A percentile compares a stretch with the other conserved stretches of the same genome.
phyloP scores from a whole-genome alignment of 2,329 filamentous ascomycete species.

The Colletotrichum coccodes region DNA sequence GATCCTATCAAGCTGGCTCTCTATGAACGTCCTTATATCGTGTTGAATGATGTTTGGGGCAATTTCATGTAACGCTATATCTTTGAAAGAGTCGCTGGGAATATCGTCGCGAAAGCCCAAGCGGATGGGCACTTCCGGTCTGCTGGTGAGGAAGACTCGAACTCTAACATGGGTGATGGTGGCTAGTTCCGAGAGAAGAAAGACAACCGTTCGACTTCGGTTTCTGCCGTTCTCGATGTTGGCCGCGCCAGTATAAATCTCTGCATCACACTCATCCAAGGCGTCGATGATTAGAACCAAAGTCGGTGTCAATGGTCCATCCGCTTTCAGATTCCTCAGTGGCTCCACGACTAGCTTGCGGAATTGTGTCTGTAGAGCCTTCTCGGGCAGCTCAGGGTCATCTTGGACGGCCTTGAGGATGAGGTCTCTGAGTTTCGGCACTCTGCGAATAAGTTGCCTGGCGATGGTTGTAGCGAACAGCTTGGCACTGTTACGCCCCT shows the following conservation, averaged over 20 bases:
- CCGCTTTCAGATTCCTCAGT: neutral
- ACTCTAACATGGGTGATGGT: neutral
- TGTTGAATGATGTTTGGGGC: neutral
- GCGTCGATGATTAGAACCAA: neutral
- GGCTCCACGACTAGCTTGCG: neutral
- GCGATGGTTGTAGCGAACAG: neutral
- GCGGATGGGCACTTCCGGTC: neutral
- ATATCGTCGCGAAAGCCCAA: neutral
- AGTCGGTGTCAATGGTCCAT: neutral
- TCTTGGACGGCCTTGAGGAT: neutral
- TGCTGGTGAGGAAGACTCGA: neutral
- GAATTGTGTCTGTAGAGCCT: neutral
- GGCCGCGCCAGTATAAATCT: neutral
- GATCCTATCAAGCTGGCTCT: neutral
- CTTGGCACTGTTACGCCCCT: neutral
- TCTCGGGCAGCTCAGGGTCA: neutral
- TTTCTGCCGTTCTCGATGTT: neutral
- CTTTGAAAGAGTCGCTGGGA: neutral
- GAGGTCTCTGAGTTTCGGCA: neutral
- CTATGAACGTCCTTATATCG: conserved; percentile 5
- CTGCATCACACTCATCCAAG: conserved; percentile 6
- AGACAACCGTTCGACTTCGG: neutral
- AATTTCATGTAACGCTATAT: neutral
- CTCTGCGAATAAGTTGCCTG: neutral
- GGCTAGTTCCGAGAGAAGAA: neutral